Evolutionary conservation across 345 rosid genomes (phyloP).

Genomic region (Bruguiera parviflora): DNA sequence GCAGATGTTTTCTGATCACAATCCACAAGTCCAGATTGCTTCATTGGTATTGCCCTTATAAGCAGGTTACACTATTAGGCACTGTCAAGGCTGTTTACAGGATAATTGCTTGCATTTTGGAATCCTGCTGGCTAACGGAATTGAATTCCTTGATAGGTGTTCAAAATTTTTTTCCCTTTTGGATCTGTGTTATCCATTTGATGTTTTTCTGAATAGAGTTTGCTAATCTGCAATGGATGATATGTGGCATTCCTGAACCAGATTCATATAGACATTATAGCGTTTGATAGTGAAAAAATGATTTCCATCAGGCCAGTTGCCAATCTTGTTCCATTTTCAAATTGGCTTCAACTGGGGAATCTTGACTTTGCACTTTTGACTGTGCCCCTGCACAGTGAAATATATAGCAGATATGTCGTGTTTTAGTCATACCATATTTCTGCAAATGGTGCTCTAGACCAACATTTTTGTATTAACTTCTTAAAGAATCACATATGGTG

Average conservation of each 20-base stretch:
- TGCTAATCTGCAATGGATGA: not conserved
- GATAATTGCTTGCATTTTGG: not conserved
- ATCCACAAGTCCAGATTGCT: conserved; percentile 53
- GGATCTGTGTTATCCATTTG: not conserved
- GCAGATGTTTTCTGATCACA: conserved; percentile 46
- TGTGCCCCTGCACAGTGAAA: not conserved
- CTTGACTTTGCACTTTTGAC: not conserved
- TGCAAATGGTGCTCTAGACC: too few relatives aligned
- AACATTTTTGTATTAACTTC: too few relatives aligned
- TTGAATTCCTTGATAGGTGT: conserved; percentile 8
- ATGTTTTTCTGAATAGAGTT: conserved; percentile 3
- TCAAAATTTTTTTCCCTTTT: not conserved
- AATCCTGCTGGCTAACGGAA: not conserved
- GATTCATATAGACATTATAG: not conserved
- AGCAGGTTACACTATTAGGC: not conserved
- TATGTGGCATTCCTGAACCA: not conserved
- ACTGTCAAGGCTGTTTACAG: not conserved
- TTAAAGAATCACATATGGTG: too few relatives aligned
- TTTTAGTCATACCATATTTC: too few relatives aligned
- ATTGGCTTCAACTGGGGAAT: not conserved
- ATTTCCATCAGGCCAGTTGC: not conserved
- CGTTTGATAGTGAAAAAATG: not conserved
- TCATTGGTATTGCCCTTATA: conserved; percentile 42
- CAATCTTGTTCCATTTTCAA: not conserved
- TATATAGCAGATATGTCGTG: too few relatives aligned